These are phyloP conservation scores for Erucastrum elatum DNA, from an alignment of 345 rosid genomes.

Conservation along the genomic window DNA sequence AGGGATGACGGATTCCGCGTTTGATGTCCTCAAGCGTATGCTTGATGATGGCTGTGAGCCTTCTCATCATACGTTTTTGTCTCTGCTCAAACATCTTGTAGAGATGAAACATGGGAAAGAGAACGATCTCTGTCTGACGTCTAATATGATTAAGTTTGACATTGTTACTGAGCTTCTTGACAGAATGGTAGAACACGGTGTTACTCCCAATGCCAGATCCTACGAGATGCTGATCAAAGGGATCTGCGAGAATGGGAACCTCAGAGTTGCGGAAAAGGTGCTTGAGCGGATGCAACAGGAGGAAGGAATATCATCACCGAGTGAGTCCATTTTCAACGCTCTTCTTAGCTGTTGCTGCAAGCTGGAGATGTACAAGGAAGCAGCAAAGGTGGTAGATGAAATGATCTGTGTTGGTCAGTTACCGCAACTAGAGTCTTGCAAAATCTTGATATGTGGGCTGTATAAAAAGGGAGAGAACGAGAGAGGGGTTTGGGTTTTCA, in stretches of 20 bases:
- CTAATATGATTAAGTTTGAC: constrained; percentile 53
- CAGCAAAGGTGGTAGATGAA: constrained; percentile 49
- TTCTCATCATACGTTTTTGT: constrained; percentile 62
- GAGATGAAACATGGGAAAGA: constrained; percentile 46
- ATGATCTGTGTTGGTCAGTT: constrained; percentile 63
- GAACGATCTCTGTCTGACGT: constrained; percentile 38
- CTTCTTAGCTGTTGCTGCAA: constrained; percentile 68
- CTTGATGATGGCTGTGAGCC: constrained; percentile 75
- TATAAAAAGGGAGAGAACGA: constrained; percentile 54
- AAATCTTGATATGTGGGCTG: constrained; percentile 61
- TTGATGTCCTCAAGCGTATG: constrained; percentile 80
- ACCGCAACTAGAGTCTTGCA: constrained; percentile 71
- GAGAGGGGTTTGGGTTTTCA: constrained; percentile 55
- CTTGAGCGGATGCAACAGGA: constrained; percentile 53
- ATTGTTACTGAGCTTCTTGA: constrained; percentile 55
- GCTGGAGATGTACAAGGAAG: constrained; percentile 50
- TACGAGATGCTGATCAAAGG: constrained; percentile 62
- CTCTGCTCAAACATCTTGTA: constrained; percentile 59
- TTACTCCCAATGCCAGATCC: constrained; percentile 58
- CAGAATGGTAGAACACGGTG: constrained; percentile 62
- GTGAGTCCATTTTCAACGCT: constrained; percentile 55
- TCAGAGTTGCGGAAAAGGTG: constrained; percentile 53
- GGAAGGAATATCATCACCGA: constrained; percentile 52
- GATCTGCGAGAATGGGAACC: constrained; percentile 58
- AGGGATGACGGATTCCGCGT: constrained; percentile 57